A percentile compares a stretch with the other conserved stretches of the same genome.
Conservation (phyloP, 2,329 filamentous ascomycete species). For the Xylaria sp. region DNA sequence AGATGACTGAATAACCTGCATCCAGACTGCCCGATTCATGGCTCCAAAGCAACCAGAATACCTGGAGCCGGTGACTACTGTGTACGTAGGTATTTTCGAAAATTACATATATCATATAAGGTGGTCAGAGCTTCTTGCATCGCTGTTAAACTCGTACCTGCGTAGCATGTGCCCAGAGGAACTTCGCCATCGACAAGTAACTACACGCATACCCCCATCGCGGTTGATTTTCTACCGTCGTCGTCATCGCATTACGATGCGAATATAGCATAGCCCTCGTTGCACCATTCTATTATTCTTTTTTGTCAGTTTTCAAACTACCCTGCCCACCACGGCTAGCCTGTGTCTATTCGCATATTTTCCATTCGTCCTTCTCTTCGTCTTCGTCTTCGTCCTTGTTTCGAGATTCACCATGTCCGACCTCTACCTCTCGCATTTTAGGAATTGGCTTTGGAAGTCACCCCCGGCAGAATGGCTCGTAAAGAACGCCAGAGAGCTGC, state of each 20-base stretch:
- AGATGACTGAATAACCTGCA: not conserved
- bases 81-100: not conserved
- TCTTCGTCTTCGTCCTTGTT: too few relatives aligned
- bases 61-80: not conserved
- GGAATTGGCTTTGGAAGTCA: slow-evolving; percentile 78
- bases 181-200: slow-evolving; percentile 9
- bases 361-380: not conserved
- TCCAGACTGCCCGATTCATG: not conserved
- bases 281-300: slow-evolving; percentile 5
- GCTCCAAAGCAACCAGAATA: too few relatives aligned
- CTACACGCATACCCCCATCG: too few relatives aligned
- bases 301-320: slow-evolving; percentile 2
- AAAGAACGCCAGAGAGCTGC: slow-evolving; percentile 74
- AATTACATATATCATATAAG: not conserved
- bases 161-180: not conserved
- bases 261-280: slow-evolving; percentile 18
- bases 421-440: slow-evolving; percentile 51
- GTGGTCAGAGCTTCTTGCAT: slow-evolving; percentile 9
- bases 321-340: not conserved
- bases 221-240: slow-evolving; percentile 16
- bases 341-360: slow-evolving; percentile 1
- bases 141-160: not conserved
- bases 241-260: slow-evolving; percentile 29
- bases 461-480: slow-evolving; percentile 92
- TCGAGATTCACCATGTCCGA: slow-evolving; percentile 52